These are phyloP conservation scores for Dactylonectria macrodidyma DNA, from an alignment of 2,329 filamentous ascomycete genomes.

Conservation along the genomic window DNA sequence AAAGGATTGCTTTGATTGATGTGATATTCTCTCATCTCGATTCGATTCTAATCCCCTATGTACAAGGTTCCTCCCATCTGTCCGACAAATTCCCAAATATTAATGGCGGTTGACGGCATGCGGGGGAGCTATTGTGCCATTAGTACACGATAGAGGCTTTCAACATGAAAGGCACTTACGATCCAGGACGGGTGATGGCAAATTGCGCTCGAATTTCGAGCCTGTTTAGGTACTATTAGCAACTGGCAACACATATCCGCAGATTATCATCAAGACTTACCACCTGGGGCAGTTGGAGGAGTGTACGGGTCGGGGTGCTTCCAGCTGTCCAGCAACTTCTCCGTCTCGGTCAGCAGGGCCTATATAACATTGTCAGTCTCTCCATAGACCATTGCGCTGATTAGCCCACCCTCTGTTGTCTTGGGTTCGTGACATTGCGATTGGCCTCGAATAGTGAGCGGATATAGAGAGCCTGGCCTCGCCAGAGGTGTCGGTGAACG, in stretches of 20 bases:
- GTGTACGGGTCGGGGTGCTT: conserved; percentile 97
- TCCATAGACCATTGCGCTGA: background rate
- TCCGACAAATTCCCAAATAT: conserved; percentile 30
- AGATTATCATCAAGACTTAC: conserved; percentile 62
- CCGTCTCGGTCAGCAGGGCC: conserved; percentile 89
- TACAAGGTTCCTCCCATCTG: conserved; percentile 36
- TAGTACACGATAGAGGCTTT: conserved; percentile 21
- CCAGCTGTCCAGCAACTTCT: conserved; percentile 91
- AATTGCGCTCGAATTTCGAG: conserved; percentile 96
- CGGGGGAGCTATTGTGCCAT: conserved; percentile 47
- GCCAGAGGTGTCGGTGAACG: conserved; percentile 93
- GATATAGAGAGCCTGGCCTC: conserved; percentile 96
- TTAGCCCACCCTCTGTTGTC: conserved; percentile 82
- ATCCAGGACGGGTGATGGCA: conserved; percentile 84
- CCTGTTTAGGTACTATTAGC: conserved; percentile 64
- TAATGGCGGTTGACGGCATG: conserved; percentile 46
- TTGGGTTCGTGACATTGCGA: conserved; percentile 84
- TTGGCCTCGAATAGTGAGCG: conserved; percentile 96
- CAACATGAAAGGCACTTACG: conserved; percentile 71
- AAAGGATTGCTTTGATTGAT: conserved; percentile 28
- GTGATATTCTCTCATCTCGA: conserved; percentile 25
- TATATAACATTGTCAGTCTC: conserved; percentile 55
- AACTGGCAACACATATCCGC: background rate
- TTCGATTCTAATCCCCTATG: conserved; percentile 36
- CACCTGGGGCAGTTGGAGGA: conserved; percentile 92